phyloP scores from a whole-genome alignment of 371 early-diverging fungal species.

The Rhizopus stolonifer region DNA sequence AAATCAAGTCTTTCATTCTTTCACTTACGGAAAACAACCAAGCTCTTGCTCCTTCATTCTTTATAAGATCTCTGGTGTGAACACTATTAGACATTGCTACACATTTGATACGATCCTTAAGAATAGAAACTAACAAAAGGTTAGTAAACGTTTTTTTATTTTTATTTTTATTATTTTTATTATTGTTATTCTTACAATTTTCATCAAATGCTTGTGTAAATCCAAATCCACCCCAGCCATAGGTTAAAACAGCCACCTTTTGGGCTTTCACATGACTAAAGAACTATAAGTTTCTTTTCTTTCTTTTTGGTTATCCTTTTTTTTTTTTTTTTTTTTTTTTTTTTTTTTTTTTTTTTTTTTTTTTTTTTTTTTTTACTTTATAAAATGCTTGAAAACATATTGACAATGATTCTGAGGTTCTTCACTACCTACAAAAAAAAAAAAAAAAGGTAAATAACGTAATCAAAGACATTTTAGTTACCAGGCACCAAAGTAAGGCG shows the following conservation, averaged over 20 bases:
- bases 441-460: background rate
- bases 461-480: constrained; percentile 5
- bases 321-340: too few relatives aligned
- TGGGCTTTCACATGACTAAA: constrained; percentile 28
- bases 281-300: too few relatives aligned
- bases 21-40: constrained; percentile 38
- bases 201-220: constrained; percentile 35
- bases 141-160: background rate
- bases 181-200: constrained; percentile 28
- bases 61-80: constrained; percentile 30
- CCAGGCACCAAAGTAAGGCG: constrained; percentile 17
- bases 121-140: constrained; percentile 28
- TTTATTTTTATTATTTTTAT: too few relatives aligned
- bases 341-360: background rate
- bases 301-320: too few relatives aligned
- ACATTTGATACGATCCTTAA: constrained; percentile 30
- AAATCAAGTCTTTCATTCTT: background rate
- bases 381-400: constrained; percentile 40
- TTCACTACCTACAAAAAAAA: constrained; percentile 26
- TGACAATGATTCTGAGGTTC: constrained; percentile 41
- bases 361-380: constrained; percentile 24
- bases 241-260: constrained; percentile 31
- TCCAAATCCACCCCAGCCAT: constrained; percentile 43
- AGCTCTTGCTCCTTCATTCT: constrained; percentile 27
- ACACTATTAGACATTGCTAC: constrained; percentile 36